phyloP scores from a whole-genome alignment of 1,284 basidiomycete species.

The Heterobasidion annosum region DNA sequence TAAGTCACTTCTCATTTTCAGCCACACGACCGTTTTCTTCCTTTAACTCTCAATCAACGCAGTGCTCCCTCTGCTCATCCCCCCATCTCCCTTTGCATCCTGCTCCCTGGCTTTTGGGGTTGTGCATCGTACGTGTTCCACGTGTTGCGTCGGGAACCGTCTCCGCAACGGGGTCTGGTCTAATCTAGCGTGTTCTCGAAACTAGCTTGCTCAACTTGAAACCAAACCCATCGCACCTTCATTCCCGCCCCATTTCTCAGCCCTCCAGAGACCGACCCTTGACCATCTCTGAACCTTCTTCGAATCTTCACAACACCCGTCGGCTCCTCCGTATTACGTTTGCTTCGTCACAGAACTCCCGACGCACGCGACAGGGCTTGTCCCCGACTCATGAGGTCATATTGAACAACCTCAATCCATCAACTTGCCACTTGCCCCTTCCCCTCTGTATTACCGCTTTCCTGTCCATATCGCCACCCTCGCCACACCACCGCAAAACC shows the following conservation, averaged over 20 bases:
- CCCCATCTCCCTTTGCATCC: neutral
- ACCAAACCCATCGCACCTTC: neutral
- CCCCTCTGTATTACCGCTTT: constrained; percentile 10
- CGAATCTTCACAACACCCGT: constrained; percentile 5
- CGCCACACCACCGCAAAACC: constrained; percentile 4
- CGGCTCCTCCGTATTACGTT: constrained; percentile 12
- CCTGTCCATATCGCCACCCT: constrained; percentile 7
- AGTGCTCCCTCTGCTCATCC: neutral
- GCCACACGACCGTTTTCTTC: constrained; percentile 25
- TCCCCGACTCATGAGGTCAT: constrained; percentile 10
- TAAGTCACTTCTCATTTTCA: constrained; percentile 16
- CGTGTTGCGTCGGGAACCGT: neutral
- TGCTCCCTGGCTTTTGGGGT: no score
- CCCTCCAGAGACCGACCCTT: neutral
- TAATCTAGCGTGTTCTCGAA: neutral
- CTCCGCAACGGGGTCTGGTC: neutral
- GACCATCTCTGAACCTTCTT: constrained; percentile 3
- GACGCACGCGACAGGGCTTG: constrained; percentile 3
- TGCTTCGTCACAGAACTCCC: constrained; percentile 4
- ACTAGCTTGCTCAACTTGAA: neutral
- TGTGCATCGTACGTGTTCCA: neutral
- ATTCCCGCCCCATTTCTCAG: neutral
- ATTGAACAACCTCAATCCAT: constrained; percentile 7
- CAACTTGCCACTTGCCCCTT: constrained; percentile 6
- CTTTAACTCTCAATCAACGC: neutral